phyloP scores from a whole-genome alignment of 345 rosid genomes.

The Brassica carinata region DNA sequence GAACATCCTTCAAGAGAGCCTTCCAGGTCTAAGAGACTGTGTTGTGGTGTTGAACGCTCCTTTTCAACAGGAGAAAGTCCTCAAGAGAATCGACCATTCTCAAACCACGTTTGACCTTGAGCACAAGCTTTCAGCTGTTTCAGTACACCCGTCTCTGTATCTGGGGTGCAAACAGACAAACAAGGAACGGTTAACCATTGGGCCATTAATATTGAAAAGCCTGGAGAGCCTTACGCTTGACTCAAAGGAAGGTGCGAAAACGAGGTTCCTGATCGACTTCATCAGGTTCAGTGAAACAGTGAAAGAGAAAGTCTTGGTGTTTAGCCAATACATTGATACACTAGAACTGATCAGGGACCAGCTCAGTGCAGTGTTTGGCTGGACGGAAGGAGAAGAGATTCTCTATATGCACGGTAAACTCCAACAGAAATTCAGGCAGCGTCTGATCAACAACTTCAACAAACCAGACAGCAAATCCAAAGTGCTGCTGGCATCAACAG shows the following conservation, averaged over 20 bases:
- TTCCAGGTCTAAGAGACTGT: conserved; percentile 67
- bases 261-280: conserved; percentile 58
- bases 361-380: conserved; percentile 39
- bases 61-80: conserved; percentile 48
- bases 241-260: conserved; percentile 60
- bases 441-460: conserved; percentile 56
- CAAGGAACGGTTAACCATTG: conserved; percentile 13
- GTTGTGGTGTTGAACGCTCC: conserved; percentile 56
- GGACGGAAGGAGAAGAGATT: conserved; percentile 56
- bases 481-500: conserved; percentile 75
- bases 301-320: conserved; percentile 70
- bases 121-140: conserved; percentile 45
- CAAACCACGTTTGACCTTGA: conserved; percentile 32
- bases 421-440: conserved; percentile 49
- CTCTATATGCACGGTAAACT: conserved; percentile 54
- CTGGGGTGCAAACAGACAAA: conserved; percentile 8
- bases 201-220: not conserved
- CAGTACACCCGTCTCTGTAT: conserved; percentile 65
- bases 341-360: conserved; percentile 51
- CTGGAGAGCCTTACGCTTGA: conserved; percentile 37
- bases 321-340: conserved; percentile 62
- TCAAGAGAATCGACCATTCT: conserved; percentile 38
- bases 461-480: conserved; percentile 49
- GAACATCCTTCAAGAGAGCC: conserved; percentile 51
- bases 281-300: conserved; percentile 45